A percentile compares a stretch with the other conserved stretches of the same genome.
These are phyloP conservation scores for Wickerhamomyces canadensis DNA, from an alignment of 805 yeast genomes.

Conservation along the genomic window DNA sequence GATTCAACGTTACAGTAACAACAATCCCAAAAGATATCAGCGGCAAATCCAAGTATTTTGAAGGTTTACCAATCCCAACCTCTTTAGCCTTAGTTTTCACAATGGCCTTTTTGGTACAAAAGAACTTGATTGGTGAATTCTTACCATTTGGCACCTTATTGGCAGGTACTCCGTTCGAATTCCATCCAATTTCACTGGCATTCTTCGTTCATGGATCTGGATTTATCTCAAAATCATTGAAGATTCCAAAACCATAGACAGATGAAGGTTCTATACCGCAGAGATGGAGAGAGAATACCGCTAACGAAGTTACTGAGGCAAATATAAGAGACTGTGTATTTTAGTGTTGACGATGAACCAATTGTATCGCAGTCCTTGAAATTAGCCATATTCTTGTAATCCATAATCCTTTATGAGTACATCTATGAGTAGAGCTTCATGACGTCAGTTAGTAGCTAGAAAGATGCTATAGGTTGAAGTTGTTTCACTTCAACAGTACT, in stretches of 20 bases:
- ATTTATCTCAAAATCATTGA: slow-evolving; percentile 85
- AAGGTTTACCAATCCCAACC: slow-evolving; percentile 95
- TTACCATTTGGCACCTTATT: slow-evolving; percentile 66
- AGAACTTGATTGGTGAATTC: slow-evolving; percentile 39
- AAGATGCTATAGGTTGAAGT: too few species aligned
- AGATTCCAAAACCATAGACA: slow-evolving; percentile 73
- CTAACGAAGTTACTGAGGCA: too few species aligned
- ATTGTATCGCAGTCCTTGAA: too few species aligned
- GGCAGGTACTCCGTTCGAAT: slow-evolving; percentile 53
- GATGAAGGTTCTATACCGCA: too few species aligned
- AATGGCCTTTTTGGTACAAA: slow-evolving; percentile 64
- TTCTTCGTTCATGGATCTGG: slow-evolving; percentile 82
- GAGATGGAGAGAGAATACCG: too few species aligned
- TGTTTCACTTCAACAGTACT: too few species aligned
- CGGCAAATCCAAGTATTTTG: slow-evolving; percentile 90
- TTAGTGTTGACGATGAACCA: too few species aligned
- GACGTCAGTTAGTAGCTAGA: too few species aligned
- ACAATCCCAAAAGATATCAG: slow-evolving; percentile 83
- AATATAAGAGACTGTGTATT: too few species aligned
- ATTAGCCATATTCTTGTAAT: too few species aligned
- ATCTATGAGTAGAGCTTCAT: too few species aligned
- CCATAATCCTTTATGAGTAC: too few species aligned
- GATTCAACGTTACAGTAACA: slow-evolving; percentile 92
- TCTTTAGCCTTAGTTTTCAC: slow-evolving; percentile 66
- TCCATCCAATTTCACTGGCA: slow-evolving; percentile 63